These are phyloP conservation scores for Pyrus hybrid DNA, from an alignment of 331 rosid genomes.

Conservation along the genomic window DNA sequence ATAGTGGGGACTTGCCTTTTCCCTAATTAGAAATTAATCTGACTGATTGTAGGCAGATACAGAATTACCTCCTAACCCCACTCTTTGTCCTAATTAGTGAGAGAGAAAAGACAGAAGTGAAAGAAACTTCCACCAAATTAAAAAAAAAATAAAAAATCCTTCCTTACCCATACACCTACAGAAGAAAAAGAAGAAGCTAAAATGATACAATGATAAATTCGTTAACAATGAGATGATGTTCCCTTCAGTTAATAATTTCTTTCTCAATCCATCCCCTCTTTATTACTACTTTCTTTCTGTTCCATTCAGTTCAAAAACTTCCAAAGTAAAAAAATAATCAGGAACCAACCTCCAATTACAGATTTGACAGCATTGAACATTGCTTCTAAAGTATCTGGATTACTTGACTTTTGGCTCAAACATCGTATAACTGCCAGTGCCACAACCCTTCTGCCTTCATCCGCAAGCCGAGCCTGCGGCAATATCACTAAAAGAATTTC, in stretches of 20 bases:
- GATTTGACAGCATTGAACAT: conserved; percentile 79
- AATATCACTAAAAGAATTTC: conserved; percentile 75
- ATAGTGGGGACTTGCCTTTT: background rate
- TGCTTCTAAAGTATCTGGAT: conserved; percentile 69
- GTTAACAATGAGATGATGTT: background rate
- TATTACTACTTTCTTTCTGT: background rate
- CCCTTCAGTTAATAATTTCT: background rate
- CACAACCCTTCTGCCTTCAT: conserved; percentile 71
- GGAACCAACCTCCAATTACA: conserved; percentile 62
- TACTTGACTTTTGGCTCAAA: conserved; percentile 83
- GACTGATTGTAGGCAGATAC: background rate
- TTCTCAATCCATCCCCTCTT: background rate
- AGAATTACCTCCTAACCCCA: background rate
- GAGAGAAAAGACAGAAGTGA: background rate
- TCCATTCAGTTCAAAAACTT: background rate
- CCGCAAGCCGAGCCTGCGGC: conserved; percentile 85
- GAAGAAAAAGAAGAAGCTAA: background rate
- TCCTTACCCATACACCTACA: background rate
- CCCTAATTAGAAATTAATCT: background rate
- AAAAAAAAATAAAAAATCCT: background rate
- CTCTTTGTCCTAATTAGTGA: background rate
- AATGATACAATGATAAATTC: background rate
- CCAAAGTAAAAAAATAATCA: background rate
- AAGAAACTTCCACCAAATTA: background rate
- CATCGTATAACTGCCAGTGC: conserved; percentile 63